Base-by-base conservation (phyloP, 1,139 yeast species). In the Debaryomyces sp. region DNA sequence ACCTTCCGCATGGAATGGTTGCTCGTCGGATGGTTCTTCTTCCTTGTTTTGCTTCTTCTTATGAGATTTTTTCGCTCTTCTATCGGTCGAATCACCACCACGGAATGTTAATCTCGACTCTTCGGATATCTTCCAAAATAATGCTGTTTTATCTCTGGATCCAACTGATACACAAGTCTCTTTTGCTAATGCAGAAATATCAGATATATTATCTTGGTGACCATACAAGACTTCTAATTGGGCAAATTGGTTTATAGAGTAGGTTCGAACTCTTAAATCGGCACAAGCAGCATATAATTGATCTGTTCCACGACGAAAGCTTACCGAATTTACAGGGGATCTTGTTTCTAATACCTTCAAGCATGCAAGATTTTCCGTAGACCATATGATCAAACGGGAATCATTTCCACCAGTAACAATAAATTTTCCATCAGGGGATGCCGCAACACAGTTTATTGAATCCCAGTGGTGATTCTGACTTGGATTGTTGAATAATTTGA, bases 141-240 rank as follows among this genome's bases (percentile, higher is more conserved):
- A 87, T 15, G 95, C 97, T 1, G 97, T 89, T 59, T 96, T 85
- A 68, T 94, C 99, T 60, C 99, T 81, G 5, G 96, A 79, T 18
- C 99, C 99, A 23, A 92, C 98, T 21, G 96, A 89, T 34, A 94
- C 94, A 75, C 99, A 94, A 45, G 97, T 83, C 63, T 94, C 98
- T 66, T 85, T 84, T 15, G 83, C 81, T 54, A 94, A 74, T 0
- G 97, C 88, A 22, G 91, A 73, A 49, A 94, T 85, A 61, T 86
- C 97, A 41, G 81, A 79, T 40, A 94, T 92, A 48, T 81, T 76
- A 64, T 95, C 99, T 71, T 95, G 98, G 66, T 94, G 99, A 1
- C 99, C 99, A 66, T 90, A 94, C 45, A 94, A 74, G 4, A 89
- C 85, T 70, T 94, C 99, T 61, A 92, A 78, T 66, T 90, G 96